Evolutionary conservation across 257 asterid species (phyloP).

Genomic region (Solanum sitiens): DNA sequence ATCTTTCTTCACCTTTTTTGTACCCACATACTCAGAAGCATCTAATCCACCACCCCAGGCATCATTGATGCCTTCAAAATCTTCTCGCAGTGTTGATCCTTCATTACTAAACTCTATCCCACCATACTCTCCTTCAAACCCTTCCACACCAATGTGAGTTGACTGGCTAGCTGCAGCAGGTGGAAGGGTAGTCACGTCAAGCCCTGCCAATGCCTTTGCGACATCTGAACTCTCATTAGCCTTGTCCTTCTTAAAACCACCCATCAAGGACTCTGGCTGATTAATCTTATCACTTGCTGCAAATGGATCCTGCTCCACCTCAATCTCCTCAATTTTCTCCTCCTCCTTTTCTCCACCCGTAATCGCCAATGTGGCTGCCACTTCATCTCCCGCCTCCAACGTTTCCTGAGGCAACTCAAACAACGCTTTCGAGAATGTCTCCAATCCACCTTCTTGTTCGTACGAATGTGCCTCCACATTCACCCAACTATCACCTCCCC

Average conservation of each 20-base stretch:
- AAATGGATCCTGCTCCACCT: constrained; percentile 85
- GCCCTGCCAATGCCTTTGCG: constrained; percentile 78
- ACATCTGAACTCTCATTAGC: constrained; percentile 52
- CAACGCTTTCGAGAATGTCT: constrained; percentile 30
- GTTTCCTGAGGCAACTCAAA: constrained; percentile 93
- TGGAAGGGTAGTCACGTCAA: constrained; percentile 77
- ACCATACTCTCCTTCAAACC: constrained; percentile 95
- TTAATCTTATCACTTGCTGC: constrained; percentile 88
- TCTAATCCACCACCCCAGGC: constrained; percentile 99
- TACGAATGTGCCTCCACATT: constrained; percentile 44
- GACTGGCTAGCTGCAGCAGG: constrained; percentile 94
- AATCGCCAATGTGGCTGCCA: constrained; percentile 58
- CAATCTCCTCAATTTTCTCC: constrained; percentile 44
- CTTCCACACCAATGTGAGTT: constrained; percentile 89
- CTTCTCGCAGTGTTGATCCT: constrained; percentile 72
- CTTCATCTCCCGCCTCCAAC: constrained; percentile 80
- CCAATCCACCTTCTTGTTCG: constrained; percentile 62
- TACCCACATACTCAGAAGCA: constrained; percentile 80
- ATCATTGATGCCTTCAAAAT: constrained; percentile 86
- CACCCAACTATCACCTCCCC: constrained; percentile 89
- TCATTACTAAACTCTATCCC: constrained; percentile 85
- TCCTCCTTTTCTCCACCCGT: constrained; percentile 61
- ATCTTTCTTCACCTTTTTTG: constrained; percentile 69
- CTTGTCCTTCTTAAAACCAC: constrained; percentile 89
- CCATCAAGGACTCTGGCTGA: constrained; percentile 82